Base-by-base conservation (phyloP, 2,329 filamentous ascomycete genomes). In the Alternaria sp. region DNA sequence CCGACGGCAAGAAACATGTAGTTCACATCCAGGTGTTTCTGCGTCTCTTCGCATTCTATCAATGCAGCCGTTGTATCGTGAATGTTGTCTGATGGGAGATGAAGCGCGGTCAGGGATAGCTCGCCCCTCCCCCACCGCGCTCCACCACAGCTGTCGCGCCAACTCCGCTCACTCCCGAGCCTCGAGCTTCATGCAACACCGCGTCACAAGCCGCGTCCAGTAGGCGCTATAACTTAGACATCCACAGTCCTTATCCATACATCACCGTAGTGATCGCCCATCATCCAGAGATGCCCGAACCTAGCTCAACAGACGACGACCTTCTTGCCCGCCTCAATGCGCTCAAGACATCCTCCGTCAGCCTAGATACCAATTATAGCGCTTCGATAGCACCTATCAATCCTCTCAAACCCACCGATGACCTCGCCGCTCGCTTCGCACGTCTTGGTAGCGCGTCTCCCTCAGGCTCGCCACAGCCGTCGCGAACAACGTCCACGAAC, bases 261-360 rank as follows among this genome's bases (percentile, higher is more conserved):
- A 28, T 15, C 23, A 37, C 11, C 14, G 2, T 49, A 10, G 15
- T 37, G 21, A 12, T 49, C 5, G 14, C 18, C 21, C 7, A 43
- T 23, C 14, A 25, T 25, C 11, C 18, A 33, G 44, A 15, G 46
- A 73, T 75, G 72, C 55, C 70, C 28, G 30, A 66, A 14, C 60
- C 68, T 25, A 58, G 55, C 43, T 65, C 69, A 10, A 45, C 55
- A 51, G 82, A 84, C 61, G 76, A 82, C 54, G 75, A 80, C 60
- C 80, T 85, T 20, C 81, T 85, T 58, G 82, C 83, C 20, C 81
- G 84, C 53, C 77, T 85, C 37, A 84, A 85, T 65, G 83, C 83
- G 14, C 77, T 85, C 51, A 84, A 84, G 68, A 80, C 81, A 46
- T 81, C 82, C 2, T 77, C 72, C 26, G 75, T 84, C 20, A 79